These are phyloP conservation scores for Colletotrichum eremochloae DNA, from an alignment of 2,329 filamentous ascomycete genomes.

Conservation along the genomic window DNA sequence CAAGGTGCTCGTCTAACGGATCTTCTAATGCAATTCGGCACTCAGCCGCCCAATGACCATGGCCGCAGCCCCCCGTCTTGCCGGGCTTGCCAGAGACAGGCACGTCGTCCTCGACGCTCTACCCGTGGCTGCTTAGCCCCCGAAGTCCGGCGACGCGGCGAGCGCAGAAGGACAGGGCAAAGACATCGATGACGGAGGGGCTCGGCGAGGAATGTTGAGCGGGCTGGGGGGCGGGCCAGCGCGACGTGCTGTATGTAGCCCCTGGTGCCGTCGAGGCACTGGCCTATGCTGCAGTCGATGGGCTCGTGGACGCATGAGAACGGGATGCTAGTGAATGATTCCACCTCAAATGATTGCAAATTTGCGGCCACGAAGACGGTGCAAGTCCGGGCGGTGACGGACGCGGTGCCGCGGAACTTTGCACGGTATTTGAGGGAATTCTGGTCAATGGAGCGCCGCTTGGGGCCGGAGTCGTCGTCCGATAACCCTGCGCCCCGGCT, in stretches of 20 bases:
- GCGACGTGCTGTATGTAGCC: conserved; percentile 58
- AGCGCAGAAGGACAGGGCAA: no score
- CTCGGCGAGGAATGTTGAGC: background rate
- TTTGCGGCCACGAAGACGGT: no score
- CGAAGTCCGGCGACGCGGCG: no score
- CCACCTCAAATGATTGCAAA: no score
- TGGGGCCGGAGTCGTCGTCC: conserved; percentile 40
- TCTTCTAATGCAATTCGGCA: no score
- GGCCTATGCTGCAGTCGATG: background rate
- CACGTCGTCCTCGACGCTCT: conserved; percentile 48
- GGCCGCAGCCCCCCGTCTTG: conserved; percentile 41
- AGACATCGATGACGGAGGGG: no score
- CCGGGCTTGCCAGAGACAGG: conserved; percentile 48
- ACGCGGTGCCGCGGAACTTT: conserved; percentile 44
- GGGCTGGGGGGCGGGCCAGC: conserved; percentile 41
- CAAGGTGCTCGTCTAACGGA: no score
- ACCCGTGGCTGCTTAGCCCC: no score
- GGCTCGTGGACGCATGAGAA: background rate
- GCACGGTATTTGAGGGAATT: conserved; percentile 44
- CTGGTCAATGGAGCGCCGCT: conserved; percentile 48
- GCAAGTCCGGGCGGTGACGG: background rate
- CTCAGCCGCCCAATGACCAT: no score
- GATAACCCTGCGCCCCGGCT: conserved; percentile 43
- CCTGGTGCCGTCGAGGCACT: background rate
- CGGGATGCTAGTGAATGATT: no score